Evolutionary conservation across 306 rosid species (phyloP).

Genomic region (Dryas octopetala): DNA sequence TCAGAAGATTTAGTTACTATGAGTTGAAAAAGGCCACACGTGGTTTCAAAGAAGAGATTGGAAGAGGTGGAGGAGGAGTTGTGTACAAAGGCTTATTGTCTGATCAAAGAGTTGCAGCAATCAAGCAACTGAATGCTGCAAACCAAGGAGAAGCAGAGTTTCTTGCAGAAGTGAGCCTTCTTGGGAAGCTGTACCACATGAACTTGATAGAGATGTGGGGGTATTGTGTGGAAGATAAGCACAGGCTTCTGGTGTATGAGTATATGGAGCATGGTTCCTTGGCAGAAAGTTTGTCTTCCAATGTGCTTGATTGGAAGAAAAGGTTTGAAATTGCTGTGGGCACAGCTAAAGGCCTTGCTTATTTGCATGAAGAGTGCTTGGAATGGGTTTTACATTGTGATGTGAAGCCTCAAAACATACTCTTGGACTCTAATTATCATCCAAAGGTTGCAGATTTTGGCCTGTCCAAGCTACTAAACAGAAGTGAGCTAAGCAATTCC

Average conservation of each 20-base stretch:
- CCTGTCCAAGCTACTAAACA: slow-evolving; percentile 41
- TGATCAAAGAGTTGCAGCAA: slow-evolving; percentile 46
- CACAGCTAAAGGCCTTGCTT: slow-evolving; percentile 51
- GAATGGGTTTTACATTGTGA: slow-evolving; percentile 76
- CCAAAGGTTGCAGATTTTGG: slow-evolving; percentile 71
- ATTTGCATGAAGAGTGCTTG: slow-evolving; percentile 63
- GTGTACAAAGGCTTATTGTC: slow-evolving; percentile 50
- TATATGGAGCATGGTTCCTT: slow-evolving; percentile 49
- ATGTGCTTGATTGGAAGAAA: slow-evolving; percentile 42
- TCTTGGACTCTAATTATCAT: slow-evolving; percentile 40
- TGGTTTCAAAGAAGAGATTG: slow-evolving; percentile 51
- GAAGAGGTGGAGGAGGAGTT: slow-evolving; percentile 50
- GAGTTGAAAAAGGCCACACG: slow-evolving; percentile 53
- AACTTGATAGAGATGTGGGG: slow-evolving; percentile 66
- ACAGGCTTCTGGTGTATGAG: slow-evolving; percentile 53
- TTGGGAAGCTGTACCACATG: slow-evolving; percentile 62
- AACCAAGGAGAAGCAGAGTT: slow-evolving; percentile 59
- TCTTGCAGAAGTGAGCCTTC: slow-evolving; percentile 50
- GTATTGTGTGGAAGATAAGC: slow-evolving; percentile 51
- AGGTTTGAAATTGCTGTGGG: slow-evolving; percentile 49
- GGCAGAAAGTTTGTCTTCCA: slow-evolving; percentile 24
- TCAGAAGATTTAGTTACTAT: slow-evolving; percentile 44
- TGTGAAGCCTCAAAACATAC: slow-evolving; percentile 69
- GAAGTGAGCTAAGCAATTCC: slow-evolving; percentile 30
- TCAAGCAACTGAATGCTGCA: slow-evolving; percentile 38